Percentiles rank a stretch among this genome's conserved stretches.
These are phyloP conservation scores for Trametes cubensis DNA, from an alignment of 768 basidiomycete genomes.

Conservation along the genomic window DNA sequence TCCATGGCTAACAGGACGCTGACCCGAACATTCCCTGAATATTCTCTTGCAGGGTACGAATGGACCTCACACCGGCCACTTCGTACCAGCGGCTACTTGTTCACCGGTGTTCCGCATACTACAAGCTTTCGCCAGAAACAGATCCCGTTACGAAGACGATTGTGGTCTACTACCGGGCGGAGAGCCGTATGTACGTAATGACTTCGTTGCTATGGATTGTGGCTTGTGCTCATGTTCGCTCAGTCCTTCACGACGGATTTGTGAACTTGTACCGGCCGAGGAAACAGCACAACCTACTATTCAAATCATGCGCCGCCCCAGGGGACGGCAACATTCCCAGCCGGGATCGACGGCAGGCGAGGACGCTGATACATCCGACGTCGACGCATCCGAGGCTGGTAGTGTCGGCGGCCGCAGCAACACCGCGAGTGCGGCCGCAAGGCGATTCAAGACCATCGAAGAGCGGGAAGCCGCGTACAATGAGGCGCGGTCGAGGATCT, in stretches of 20 bases:
- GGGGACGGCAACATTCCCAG: constrained; percentile 64
- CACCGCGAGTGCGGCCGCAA: constrained; percentile 55
- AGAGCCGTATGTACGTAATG: constrained; percentile 73
- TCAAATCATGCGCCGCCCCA: constrained; percentile 84
- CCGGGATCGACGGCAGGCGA: constrained; percentile 74
- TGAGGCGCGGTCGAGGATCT: constrained; percentile 82
- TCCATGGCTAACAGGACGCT: background rate
- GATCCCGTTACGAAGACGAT: constrained; percentile 69
- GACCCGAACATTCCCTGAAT: constrained; percentile 5
- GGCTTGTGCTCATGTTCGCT: constrained; percentile 18
- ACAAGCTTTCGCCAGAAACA: constrained; percentile 71
- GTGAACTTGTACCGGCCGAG: constrained; percentile 79
- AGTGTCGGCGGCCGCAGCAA: constrained; percentile 75
- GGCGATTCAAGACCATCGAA: constrained; percentile 78
- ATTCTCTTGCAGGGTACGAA: constrained; percentile 50
- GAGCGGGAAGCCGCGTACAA: constrained; percentile 91
- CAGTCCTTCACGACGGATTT: constrained; percentile 71
- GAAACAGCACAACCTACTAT: constrained; percentile 72
- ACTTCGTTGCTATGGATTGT: constrained; percentile 11
- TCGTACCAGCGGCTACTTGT: constrained; percentile 86
- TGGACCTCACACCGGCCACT: constrained; percentile 69
- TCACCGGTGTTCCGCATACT: constrained; percentile 83
- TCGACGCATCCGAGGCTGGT: constrained; percentile 80
- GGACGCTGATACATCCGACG: constrained; percentile 76
- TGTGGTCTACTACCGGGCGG: constrained; percentile 53